Evolutionary conservation across 169 alveolate genomes (phyloP), one percentile per base, ranked within the genome.

Genomic region (Babesia microti): DNA sequence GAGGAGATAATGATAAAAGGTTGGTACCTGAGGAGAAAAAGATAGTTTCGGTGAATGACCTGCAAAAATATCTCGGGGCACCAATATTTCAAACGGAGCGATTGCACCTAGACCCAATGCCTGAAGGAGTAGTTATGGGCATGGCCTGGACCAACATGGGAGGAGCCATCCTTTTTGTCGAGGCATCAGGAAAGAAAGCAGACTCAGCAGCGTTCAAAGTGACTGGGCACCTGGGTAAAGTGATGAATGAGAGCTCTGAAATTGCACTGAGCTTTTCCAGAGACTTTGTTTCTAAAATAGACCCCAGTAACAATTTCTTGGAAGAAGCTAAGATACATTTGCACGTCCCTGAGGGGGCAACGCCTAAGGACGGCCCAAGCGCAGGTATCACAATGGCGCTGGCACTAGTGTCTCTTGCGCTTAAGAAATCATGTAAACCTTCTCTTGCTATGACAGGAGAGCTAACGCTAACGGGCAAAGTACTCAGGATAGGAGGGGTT

Each of bases 371-470:
- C 73, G 97, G 97, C 6, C 96, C 97, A 12, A 80, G 93, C 21
- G 97, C 94, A 3, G 96, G 96, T 7, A 70, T 91, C 27, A 85
- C 93, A 26, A 83, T 88, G 70, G 91, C 91, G 15, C 63, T 94
- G 0, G 85, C 94, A n/a, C 60, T 89, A 24, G 33, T 83, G n/a
- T 79, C 92, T 12, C 59, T 83, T 26, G 91, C 91, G 4, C 33
- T 81, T n/a, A 63, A 66, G 14, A 34, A 44, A 30, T 60, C 91
- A 29, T 57, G 78, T 14, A 54, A 49, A 51, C 79, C 72, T 30
- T 54, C 68, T 26, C 41, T 91, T 30, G 95, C 95, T 34, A 91
- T 91, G 97, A 91, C 97, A 4, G 97, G 97, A 9, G 97, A 91
- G 66, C 75, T 91, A n/a, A 87, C 95, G 19, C 56, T 91, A 47